phyloP scores from a whole-genome alignment of 768 basidiomycete species.

The Amyloporia xantha region DNA sequence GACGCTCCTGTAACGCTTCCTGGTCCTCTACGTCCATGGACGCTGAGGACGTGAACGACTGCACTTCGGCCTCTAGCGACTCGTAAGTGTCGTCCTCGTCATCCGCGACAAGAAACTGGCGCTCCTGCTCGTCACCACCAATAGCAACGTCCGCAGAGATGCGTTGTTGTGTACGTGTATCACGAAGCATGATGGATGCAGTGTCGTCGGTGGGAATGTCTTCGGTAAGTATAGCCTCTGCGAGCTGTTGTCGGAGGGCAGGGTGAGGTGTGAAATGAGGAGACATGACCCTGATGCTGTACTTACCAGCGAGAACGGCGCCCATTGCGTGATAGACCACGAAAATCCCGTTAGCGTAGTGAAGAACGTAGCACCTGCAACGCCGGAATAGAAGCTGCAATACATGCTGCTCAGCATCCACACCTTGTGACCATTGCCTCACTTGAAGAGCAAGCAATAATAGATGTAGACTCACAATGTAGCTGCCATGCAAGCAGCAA shows the following conservation, averaged over 20 bases:
- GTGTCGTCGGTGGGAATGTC: conserved; percentile 25
- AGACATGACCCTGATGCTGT: too few species aligned
- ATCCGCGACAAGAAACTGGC: conserved; percentile 22
- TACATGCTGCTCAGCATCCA: not conserved
- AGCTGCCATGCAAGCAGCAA: conserved; percentile 71
- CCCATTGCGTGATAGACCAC: conserved; percentile 94
- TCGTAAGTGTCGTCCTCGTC: conserved; percentile 19
- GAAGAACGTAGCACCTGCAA: conserved; percentile 65
- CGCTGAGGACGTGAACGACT: conserved; percentile 22
- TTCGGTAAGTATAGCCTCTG: conserved; percentile 77
- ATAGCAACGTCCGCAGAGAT: conserved; percentile 1
- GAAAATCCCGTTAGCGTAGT: conserved; percentile 79
- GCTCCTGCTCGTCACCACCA: conserved; percentile 21
- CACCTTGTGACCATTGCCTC: too few species aligned
- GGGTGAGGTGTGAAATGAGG: not conserved
- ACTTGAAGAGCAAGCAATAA: not conserved
- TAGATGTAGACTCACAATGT: conserved; percentile 90
- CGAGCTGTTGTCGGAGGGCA: conserved; percentile 35
- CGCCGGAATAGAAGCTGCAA: conserved; percentile 61
- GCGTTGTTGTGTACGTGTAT: conserved; percentile 32
- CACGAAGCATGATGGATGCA: conserved; percentile 32
- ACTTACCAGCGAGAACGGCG: conserved; percentile 80
- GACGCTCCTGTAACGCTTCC: not conserved
- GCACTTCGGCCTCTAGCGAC: conserved; percentile 20
- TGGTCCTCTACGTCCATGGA: conserved; percentile 18